Conservation (phyloP, 306 rosid species). For the Purshia tridentata region DNA sequence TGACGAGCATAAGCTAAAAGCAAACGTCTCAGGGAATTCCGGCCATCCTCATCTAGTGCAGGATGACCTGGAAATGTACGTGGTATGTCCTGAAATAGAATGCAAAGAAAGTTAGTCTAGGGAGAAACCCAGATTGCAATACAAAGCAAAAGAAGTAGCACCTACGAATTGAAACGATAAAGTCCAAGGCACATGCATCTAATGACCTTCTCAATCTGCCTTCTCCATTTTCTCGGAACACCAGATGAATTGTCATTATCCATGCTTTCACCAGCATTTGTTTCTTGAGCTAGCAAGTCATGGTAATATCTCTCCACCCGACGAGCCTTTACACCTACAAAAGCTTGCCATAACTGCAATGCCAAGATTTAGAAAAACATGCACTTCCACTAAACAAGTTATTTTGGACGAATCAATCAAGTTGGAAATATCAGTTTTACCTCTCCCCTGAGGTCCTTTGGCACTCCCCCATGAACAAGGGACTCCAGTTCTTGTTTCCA, state of each 20-base stretch:
- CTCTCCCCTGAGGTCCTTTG: conserved; percentile 96
- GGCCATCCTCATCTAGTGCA: conserved; percentile 85
- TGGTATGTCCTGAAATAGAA: conserved; percentile 81
- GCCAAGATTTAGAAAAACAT: conserved; percentile 42
- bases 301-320: conserved; percentile 73
- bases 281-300: conserved; percentile 67
- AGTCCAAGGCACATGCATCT: conserved; percentile 90
- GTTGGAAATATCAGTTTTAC: conserved; percentile 42
- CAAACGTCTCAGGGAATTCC: conserved; percentile 84
- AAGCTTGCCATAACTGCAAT: conserved; percentile 98
- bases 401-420: conserved; percentile 25
- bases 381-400: conserved; percentile 30
- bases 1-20: conserved; percentile 89
- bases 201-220: conserved; percentile 99
- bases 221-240: conserved; percentile 76
- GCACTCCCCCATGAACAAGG: conserved; percentile 90
- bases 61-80: conserved; percentile 98
- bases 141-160: conserved; percentile 72
- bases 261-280: conserved; percentile 36
- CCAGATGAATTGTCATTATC: conserved; percentile 46
- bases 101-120: conserved; percentile 36
- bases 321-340: conserved; percentile 82
- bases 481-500: conserved; percentile 73
- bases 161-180: conserved; percentile 78
- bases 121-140: conserved; percentile 49